Conservation (phyloP, 2,329 filamentous ascomycete genomes). For the Trichoderma arundinaceum region DNA sequence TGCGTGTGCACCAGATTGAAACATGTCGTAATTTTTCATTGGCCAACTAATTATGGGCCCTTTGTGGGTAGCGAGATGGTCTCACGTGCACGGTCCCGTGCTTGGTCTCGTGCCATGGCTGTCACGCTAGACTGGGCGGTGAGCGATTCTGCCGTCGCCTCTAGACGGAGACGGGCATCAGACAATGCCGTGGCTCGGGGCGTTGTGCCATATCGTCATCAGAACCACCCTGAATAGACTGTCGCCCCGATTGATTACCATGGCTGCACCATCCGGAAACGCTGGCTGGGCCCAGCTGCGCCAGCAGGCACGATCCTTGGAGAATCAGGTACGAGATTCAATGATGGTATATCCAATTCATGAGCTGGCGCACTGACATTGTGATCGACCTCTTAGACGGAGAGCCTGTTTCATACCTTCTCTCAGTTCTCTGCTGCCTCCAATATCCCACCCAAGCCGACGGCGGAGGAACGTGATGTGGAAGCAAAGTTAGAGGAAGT, state of each 20-base stretch:
- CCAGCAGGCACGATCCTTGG: conserved; percentile 85
- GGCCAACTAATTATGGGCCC: conserved; percentile 32
- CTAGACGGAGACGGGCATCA: conserved; percentile 22
- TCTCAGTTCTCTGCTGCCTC: conserved; percentile 86
- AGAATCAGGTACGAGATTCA: conserved; percentile 77
- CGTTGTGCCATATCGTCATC: conserved; percentile 27
- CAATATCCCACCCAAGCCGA: conserved; percentile 80
- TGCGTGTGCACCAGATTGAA: conserved; percentile 35
- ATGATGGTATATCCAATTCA: neutral
- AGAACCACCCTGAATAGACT: conserved; percentile 11
- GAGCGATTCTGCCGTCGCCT: conserved; percentile 35
- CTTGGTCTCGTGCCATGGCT: neutral
- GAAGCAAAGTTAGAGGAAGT: conserved; percentile 85
- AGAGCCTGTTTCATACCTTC: conserved; percentile 81
- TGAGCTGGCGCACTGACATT: conserved; percentile 2
- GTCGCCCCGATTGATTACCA: conserved; percentile 39
- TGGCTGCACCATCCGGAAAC: conserved; percentile 60
- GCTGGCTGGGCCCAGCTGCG: conserved; percentile 91
- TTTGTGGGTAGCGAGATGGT: conserved; percentile 8
- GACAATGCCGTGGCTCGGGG: conserved; percentile 14
- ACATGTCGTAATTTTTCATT: conserved; percentile 43
- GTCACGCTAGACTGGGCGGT: conserved; percentile 39
- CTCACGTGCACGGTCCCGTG: conserved; percentile 39
- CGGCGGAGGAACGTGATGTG: conserved; percentile 79
- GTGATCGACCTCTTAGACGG: conserved; percentile 65